A percentile compares a stretch with the other conserved stretches of the same genome.
These are phyloP conservation scores for Rhynchospora pubera DNA, from an alignment of 176 grass and related monocot genomes.

Conservation along the genomic window DNA sequence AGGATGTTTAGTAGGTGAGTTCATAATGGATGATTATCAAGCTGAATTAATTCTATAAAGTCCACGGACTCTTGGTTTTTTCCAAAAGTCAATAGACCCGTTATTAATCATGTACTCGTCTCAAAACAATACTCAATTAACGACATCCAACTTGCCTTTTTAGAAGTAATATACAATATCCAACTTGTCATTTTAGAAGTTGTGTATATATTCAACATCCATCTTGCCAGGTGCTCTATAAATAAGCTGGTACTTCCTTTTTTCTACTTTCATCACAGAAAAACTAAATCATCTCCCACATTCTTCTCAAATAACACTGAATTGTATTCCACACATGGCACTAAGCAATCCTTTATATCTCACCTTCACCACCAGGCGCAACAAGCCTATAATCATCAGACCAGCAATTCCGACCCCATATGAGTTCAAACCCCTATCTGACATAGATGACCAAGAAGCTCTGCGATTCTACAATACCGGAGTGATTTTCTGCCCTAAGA, in stretches of 20 bases:
- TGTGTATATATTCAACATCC: too few relatives aligned
- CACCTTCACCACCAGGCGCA: constrained; percentile 25
- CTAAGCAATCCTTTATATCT: background rate
- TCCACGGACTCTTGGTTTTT: too few relatives aligned
- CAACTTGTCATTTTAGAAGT: too few relatives aligned
- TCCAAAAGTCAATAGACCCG: too few relatives aligned
- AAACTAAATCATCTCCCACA: background rate
- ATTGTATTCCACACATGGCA: background rate
- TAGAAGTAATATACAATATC: too few relatives aligned
- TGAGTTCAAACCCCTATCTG: constrained; percentile 41
- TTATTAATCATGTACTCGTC: too few relatives aligned
- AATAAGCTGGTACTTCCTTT: background rate
- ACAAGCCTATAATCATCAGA: constrained; percentile 8
- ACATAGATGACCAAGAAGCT: constrained; percentile 48
- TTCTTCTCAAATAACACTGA: background rate
- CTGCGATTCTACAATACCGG: background rate
- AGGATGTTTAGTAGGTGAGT: too few relatives aligned
- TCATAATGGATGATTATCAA: too few relatives aligned
- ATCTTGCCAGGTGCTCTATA: background rate
- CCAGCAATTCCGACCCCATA: constrained; percentile 19
- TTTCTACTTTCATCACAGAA: background rate
- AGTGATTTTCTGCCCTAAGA: constrained; percentile 25
- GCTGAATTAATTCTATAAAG: too few relatives aligned
- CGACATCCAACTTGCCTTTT: too few relatives aligned
- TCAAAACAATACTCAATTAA: too few relatives aligned